Percentiles rank a stretch among this genome's conserved stretches.
Conservation (phyloP, 2,329 filamentous ascomycete genomes). For the Neopestalotiopsis sp. region DNA sequence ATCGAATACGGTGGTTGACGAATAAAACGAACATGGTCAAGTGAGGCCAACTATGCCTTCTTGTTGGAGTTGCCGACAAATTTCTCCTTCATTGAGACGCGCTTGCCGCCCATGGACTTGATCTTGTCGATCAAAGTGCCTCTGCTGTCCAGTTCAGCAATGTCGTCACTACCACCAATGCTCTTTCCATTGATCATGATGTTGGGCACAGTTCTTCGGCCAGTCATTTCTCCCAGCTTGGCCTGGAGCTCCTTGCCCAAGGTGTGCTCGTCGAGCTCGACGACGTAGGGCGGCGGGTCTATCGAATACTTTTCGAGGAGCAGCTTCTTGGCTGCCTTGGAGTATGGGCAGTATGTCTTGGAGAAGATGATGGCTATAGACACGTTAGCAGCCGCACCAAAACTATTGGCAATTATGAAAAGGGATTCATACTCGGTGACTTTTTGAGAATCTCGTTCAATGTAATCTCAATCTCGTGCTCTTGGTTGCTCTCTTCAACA, state of each 20-base stretch:
- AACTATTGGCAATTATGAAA: slow-evolving; percentile 19
- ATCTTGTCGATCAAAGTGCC: slow-evolving; percentile 75
- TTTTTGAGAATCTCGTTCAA: slow-evolving; percentile 82
- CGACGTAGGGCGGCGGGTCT: slow-evolving; percentile 80
- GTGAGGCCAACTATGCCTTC: neutral
- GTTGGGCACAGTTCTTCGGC: slow-evolving; percentile 88
- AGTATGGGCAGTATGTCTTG: slow-evolving; percentile 90
- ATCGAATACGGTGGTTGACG: neutral
- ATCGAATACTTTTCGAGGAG: slow-evolving; percentile 87
- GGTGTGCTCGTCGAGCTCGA: slow-evolving; percentile 86
- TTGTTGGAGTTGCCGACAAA: slow-evolving; percentile 30
- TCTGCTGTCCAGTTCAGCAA: slow-evolving; percentile 72
- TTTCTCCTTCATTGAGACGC: slow-evolving; percentile 57
- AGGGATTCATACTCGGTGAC: slow-evolving; percentile 71
- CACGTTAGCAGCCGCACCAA: neutral
- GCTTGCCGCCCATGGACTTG: slow-evolving; percentile 74
- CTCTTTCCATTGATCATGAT: slow-evolving; percentile 86
- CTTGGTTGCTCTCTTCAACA: slow-evolving; percentile 62
- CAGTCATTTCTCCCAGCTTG: slow-evolving; percentile 74
- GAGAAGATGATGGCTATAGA: slow-evolving; percentile 88
- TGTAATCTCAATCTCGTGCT: slow-evolving; percentile 71
- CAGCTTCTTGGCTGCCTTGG: slow-evolving; percentile 82
- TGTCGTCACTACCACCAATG: slow-evolving; percentile 89
- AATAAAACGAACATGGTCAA: neutral
- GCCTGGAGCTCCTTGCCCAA: slow-evolving; percentile 77